Evolutionary conservation across 2,329 filamentous ascomycete species (phyloP).

Genomic region (Claviceps sp.): DNA sequence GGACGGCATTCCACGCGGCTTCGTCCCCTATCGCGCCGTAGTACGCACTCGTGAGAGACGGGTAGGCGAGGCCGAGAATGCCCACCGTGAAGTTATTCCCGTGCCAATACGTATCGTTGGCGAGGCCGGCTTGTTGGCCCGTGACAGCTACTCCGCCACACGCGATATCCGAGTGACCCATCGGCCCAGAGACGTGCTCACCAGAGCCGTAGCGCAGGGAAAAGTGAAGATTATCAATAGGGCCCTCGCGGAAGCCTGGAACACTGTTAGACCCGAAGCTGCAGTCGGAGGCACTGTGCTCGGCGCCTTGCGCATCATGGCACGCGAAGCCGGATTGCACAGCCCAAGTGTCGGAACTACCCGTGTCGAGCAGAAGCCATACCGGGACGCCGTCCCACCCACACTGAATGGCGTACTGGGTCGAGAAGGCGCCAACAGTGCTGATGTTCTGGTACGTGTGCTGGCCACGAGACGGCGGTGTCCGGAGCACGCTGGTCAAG

Average conservation of each 20-base stretch:
- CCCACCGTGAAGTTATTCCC: constrained; percentile 39
- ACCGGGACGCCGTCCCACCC: constrained; percentile 24
- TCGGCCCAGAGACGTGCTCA: constrained; percentile 31
- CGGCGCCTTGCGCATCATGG: constrained; percentile 20
- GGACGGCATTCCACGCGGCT: constrained; percentile 22
- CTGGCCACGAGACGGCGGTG: constrained; percentile 8
- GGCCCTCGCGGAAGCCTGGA: constrained; percentile 25
- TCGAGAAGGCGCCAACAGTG: constrained; percentile 24
- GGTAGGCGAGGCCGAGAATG: constrained; percentile 37
- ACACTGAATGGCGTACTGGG: constrained; percentile 29
- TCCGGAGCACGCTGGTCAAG: constrained; percentile 12
- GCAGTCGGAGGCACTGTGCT: constrained; percentile 21
- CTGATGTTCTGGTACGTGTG: constrained; percentile 24
- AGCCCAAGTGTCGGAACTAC: constrained; percentile 39
- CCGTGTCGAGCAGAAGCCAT: constrained; percentile 35
- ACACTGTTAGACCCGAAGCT: constrained; percentile 27
- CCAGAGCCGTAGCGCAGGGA: constrained; percentile 34
- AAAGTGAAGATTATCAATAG: constrained; percentile 30
- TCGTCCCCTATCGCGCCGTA: constrained; percentile 26
- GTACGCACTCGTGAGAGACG: constrained; percentile 35
- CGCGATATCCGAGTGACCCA: constrained; percentile 32
- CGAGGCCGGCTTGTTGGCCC: constrained; percentile 34
- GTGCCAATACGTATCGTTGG: constrained; percentile 35
- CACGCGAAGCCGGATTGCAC: constrained; percentile 28
- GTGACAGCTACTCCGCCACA: constrained; percentile 31